These are phyloP conservation scores for Scedosporium dehoogii DNA, from an alignment of 2,329 filamentous ascomycete species.

Conservation along the genomic window DNA sequence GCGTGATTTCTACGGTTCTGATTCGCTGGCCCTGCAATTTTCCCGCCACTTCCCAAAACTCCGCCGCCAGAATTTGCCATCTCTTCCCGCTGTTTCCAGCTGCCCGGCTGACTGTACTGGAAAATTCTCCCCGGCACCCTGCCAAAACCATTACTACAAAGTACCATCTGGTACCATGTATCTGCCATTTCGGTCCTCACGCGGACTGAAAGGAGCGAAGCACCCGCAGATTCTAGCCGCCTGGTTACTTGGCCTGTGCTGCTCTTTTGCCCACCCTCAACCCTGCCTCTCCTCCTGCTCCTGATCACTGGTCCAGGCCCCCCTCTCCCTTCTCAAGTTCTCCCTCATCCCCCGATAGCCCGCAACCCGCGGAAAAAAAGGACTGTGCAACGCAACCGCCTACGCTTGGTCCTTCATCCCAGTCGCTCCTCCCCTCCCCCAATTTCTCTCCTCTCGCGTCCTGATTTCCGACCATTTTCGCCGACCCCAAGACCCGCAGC, in stretches of 20 bases:
- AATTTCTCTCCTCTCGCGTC: conserved; percentile 6
- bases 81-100: not conserved
- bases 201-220: no score
- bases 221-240: not conserved
- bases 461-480: not conserved
- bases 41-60: not conserved
- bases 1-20: not conserved
- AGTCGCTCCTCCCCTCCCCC: conserved; percentile 3
- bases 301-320: not conserved
- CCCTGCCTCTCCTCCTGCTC: not conserved
- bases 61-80: not conserved
- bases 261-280: not conserved
- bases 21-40: not conserved
- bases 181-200: no score
- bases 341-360: not conserved
- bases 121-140: not conserved
- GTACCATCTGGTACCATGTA: no score
- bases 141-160: not conserved
- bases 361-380: conserved; percentile 3
- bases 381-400: not conserved
- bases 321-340: not conserved
- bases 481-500: not conserved
- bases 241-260: not conserved
- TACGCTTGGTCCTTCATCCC: not conserved
- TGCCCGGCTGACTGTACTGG: not conserved